These are phyloP conservation scores for Sinapis alba DNA, from an alignment of 441 rosid species.

Conservation along the genomic window DNA sequence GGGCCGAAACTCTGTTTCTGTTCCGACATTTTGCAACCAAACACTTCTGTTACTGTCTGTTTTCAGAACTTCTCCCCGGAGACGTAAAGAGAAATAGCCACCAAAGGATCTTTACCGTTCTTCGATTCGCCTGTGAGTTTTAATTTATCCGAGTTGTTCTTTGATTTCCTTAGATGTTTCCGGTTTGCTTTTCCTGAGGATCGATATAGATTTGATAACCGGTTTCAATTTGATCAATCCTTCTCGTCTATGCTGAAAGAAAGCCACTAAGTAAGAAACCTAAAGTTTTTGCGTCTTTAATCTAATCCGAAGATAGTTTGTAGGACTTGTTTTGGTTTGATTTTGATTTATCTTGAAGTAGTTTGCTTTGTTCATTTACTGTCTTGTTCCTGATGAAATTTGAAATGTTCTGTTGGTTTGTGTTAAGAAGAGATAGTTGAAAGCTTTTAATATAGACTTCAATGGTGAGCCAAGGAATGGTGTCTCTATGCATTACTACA, in stretches of 20 bases:
- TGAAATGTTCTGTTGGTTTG: slow-evolving; percentile 4
- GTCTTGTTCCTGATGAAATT: background rate
- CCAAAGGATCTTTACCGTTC: slow-evolving; percentile 6
- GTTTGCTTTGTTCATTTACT: slow-evolving; percentile 1
- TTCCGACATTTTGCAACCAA: slow-evolving; percentile 24
- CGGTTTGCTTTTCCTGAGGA: background rate
- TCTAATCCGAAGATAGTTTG: background rate
- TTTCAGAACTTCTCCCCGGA: slow-evolving; percentile 9
- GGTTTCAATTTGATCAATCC: background rate
- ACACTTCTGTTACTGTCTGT: slow-evolving; percentile 4
- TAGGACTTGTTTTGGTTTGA: background rate
- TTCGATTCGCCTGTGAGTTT: slow-evolving; percentile 31
- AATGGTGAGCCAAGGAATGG: slow-evolving; percentile 55
- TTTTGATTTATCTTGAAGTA: background rate
- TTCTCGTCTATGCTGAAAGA: background rate
- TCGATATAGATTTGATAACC: slow-evolving; percentile 3
- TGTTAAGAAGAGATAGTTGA: slow-evolving; percentile 15
- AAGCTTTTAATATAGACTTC: slow-evolving; percentile 36
- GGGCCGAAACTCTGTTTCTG: background rate
- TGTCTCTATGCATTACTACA: slow-evolving; percentile 41
- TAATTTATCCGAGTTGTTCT: background rate
- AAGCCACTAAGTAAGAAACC: background rate
- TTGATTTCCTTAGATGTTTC: slow-evolving; percentile 5
- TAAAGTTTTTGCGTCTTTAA: background rate
- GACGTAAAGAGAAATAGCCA: background rate